A percentile compares a stretch with the other conserved stretches of the same genome.
Conservation (phyloP, 257 asterid genomes). For the Solanum lignicaule region DNA sequence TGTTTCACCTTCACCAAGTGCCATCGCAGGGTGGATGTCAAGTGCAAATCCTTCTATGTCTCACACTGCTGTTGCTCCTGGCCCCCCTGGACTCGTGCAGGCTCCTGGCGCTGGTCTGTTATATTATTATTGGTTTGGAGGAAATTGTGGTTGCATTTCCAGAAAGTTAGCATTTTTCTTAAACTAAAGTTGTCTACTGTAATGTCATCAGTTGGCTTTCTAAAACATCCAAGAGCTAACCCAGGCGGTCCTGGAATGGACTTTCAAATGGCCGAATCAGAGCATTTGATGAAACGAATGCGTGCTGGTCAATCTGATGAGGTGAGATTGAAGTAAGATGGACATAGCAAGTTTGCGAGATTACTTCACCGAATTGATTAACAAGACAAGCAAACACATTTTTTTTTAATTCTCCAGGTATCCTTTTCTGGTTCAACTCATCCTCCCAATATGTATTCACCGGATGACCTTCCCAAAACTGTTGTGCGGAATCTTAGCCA, state of each 20-base stretch:
- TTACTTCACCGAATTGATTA: background rate
- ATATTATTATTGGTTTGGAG: background rate
- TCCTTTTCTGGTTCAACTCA: conserved; percentile 83
- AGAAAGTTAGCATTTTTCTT: background rate
- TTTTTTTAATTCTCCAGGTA: conserved; percentile 32
- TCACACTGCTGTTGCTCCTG: conserved; percentile 42
- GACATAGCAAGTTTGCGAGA: background rate
- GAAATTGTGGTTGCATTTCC: background rate
- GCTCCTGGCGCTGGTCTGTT: conserved; percentile 28
- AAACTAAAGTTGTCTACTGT: background rate
- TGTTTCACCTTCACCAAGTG: conserved; percentile 71
- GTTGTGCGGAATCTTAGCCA: conserved; percentile 78
- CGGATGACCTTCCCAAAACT: conserved; percentile 93
- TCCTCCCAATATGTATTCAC: conserved; percentile 57
- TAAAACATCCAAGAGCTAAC: conserved; percentile 83
- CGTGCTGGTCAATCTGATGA: conserved; percentile 81
- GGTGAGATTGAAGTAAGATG: conserved; percentile 25
- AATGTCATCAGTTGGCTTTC: conserved; percentile 50
- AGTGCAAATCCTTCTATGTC: conserved; percentile 38
- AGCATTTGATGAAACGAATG: conserved; percentile 78
- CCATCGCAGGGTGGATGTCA: conserved; percentile 95
- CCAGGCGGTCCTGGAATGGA: conserved; percentile 78
- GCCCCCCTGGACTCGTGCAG: conserved; percentile 38
- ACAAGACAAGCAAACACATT: background rate
- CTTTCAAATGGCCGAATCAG: conserved; percentile 79